phyloP scores from a whole-genome alignment of 768 basidiomycete species.

The Serendipita sp. region DNA sequence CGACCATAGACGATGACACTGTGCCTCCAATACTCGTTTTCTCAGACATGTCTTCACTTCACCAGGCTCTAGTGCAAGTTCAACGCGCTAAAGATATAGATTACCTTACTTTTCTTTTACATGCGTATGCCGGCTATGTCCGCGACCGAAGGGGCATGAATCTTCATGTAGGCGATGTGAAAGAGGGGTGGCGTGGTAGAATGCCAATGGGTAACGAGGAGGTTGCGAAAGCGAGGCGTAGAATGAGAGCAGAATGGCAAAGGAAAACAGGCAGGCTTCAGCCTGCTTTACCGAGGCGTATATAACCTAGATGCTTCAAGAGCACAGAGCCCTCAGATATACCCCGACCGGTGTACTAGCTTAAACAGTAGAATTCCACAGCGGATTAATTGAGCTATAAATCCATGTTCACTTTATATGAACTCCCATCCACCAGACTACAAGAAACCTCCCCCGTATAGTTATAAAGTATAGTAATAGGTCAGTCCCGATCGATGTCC shows the following conservation, averaged over 20 bases:
- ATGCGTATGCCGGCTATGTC: constrained; percentile 30
- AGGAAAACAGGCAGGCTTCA: background rate
- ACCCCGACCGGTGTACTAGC: no score
- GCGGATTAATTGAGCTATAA: no score
- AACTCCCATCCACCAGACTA: no score
- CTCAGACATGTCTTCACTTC: constrained; percentile 58
- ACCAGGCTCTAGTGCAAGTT: constrained; percentile 45
- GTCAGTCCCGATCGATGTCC: no score
- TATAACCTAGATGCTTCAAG: no score
- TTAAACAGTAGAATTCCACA: no score
- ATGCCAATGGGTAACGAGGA: background rate
- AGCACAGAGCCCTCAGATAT: no score
- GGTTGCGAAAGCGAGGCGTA: background rate
- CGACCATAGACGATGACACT: constrained; percentile 51
- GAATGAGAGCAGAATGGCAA: background rate
- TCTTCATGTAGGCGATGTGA: background rate
- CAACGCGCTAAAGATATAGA: constrained; percentile 30
- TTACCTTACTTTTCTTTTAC: constrained; percentile 57
- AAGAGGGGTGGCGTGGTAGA: background rate
- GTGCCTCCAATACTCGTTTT: constrained; percentile 72
- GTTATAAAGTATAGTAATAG: no score
- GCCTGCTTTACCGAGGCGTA: no score
- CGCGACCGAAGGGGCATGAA: background rate
- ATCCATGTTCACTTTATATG: no score
- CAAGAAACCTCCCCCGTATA: no score